Percentiles rank a stretch among this genome's conserved stretches.
These are phyloP conservation scores for Candida hungchunana DNA, from an alignment of 805 yeast species.

Conservation along the genomic window DNA sequence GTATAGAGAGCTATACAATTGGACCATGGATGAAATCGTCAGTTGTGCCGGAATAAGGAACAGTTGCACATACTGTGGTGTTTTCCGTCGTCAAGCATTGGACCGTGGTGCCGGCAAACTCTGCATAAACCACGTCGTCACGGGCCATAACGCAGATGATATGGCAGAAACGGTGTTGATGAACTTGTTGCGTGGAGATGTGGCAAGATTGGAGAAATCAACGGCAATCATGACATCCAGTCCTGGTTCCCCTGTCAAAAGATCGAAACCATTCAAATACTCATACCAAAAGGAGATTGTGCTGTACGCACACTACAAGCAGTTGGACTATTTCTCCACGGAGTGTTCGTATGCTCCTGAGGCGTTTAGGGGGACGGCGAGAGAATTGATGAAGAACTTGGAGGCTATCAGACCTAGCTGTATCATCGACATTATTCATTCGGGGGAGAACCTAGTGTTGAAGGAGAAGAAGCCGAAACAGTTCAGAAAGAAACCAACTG, in stretches of 20 bases:
- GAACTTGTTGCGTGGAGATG: constrained; percentile 95
- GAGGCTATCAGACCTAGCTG: constrained; percentile 91
- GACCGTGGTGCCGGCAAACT: constrained; percentile 92
- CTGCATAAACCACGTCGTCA: constrained; percentile 84
- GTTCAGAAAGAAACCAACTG: constrained; percentile 15
- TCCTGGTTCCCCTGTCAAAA: constrained; percentile 80
- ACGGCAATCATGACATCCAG: constrained; percentile 81
- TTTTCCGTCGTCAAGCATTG: constrained; percentile 89
- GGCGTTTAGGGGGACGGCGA: constrained; percentile 96
- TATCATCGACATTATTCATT: constrained; percentile 88
- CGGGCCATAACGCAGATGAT: constrained; percentile 99
- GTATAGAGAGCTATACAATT: constrained; percentile 82
- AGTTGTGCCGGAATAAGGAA: constrained; percentile 90
- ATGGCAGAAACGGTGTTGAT: constrained; percentile 97
- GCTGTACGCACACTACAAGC: constrained; percentile 92
- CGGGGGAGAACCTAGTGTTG: constrained; percentile 82
- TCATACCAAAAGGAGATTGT: constrained; percentile 97
- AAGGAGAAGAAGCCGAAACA: constrained; percentile 48
- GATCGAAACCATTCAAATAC: constrained; percentile 95
- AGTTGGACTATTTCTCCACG: constrained; percentile 91
- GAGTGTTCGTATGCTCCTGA: constrained; percentile 99
- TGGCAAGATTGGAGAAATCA: constrained; percentile 85
- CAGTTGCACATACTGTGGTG: constrained; percentile 98
- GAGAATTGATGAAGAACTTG: constrained; percentile 83
- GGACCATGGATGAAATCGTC: constrained; percentile 99